A percentile compares a stretch with the other conserved stretches of the same genome.
Conservation (phyloP, 2,329 filamentous ascomycete species). For the Gaeumannomyces tritici region DNA sequence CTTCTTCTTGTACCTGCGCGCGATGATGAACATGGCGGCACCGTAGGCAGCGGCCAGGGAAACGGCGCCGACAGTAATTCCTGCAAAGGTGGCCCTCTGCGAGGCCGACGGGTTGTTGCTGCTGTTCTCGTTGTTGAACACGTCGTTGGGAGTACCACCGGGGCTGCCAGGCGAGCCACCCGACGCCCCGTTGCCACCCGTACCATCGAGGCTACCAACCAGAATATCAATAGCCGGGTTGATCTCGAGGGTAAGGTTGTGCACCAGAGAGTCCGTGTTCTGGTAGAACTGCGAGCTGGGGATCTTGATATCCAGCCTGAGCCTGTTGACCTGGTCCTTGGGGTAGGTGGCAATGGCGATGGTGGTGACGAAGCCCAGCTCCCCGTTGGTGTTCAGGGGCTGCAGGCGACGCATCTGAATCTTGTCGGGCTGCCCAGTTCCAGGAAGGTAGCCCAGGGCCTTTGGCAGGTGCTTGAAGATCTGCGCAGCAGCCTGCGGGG, state of each 20-base stretch:
- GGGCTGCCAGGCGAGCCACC: conserved; percentile 23
- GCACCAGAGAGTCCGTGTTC: conserved; percentile 54
- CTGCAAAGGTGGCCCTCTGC: conserved; percentile 52
- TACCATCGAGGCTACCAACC: conserved; percentile 29
- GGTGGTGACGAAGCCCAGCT: conserved; percentile 73
- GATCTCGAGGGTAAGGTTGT: conserved; percentile 68
- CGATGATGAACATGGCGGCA: conserved; percentile 88
- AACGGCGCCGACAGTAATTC: conserved; percentile 68
- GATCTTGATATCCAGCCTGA: conserved; percentile 60
- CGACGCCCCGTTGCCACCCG: conserved; percentile 19
- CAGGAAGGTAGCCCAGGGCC: conserved; percentile 56
- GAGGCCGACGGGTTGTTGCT: conserved; percentile 45
- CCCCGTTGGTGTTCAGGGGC: conserved; percentile 62
- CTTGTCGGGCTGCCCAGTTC: conserved; percentile 30
- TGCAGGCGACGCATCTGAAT: conserved; percentile 62
- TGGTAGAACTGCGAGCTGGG: conserved; percentile 68
- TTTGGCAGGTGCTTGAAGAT: conserved; percentile 72
- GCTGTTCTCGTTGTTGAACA: conserved; percentile 22
- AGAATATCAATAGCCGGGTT: conserved; percentile 71
- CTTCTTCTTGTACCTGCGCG: conserved; percentile 82
- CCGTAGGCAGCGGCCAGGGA: conserved; percentile 79
- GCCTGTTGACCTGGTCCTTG: conserved; percentile 52
- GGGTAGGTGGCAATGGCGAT: conserved; percentile 63
- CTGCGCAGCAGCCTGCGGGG: conserved; percentile 66
- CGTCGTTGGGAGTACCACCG: conserved; percentile 18